A percentile compares a stretch with the other conserved stretches of the same genome.
These are phyloP conservation scores for Aspergillus cristatus DNA, from an alignment of 495 filamentous ascomycete species.

Conservation along the genomic window DNA sequence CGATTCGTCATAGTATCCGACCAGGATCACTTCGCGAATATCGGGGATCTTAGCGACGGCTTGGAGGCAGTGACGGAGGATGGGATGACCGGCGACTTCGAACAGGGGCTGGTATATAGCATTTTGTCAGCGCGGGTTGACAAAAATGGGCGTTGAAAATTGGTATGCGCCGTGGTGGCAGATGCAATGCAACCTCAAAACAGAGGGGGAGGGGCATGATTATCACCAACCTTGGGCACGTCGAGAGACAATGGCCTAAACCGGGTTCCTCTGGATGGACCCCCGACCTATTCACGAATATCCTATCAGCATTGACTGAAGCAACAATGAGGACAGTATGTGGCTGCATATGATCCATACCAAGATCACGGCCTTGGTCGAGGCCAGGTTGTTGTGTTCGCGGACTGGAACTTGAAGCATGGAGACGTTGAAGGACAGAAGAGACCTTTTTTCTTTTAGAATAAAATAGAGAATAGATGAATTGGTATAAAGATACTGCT, in stretches of 20 bases:
- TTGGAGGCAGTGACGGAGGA: slow-evolving; percentile 93
- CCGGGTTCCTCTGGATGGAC: slow-evolving; percentile 87
- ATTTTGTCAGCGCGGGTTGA: background rate
- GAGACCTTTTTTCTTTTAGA: too few species aligned
- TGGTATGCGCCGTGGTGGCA: too few species aligned
- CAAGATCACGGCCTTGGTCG: slow-evolving; percentile 65
- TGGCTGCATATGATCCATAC: slow-evolving; percentile 33
- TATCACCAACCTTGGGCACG: slow-evolving; percentile 82
- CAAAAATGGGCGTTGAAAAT: too few species aligned
- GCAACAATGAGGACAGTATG: background rate
- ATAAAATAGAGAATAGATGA: background rate
- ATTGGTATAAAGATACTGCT: too few species aligned
- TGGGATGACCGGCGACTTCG: slow-evolving; percentile 95
- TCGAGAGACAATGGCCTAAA: slow-evolving; percentile 96
- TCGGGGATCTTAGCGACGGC: slow-evolving; percentile 85
- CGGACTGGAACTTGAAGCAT: slow-evolving; percentile 44
- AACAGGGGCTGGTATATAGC: slow-evolving; percentile 70
- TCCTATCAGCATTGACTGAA: slow-evolving; percentile 3
- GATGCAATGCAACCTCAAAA: too few species aligned
- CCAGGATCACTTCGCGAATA: slow-evolving; percentile 92
- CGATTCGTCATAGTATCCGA: slow-evolving; percentile 96
- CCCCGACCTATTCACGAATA: slow-evolving; percentile 60
- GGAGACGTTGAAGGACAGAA: slow-evolving; percentile 7
- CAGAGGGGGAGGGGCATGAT: slow-evolving; percentile 1
- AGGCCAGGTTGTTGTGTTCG: slow-evolving; percentile 37